Percentiles rank a stretch among this genome's conserved stretches.
Conservation (phyloP, 2,329 filamentous ascomycete genomes). For the Colletotrichum sp. region DNA sequence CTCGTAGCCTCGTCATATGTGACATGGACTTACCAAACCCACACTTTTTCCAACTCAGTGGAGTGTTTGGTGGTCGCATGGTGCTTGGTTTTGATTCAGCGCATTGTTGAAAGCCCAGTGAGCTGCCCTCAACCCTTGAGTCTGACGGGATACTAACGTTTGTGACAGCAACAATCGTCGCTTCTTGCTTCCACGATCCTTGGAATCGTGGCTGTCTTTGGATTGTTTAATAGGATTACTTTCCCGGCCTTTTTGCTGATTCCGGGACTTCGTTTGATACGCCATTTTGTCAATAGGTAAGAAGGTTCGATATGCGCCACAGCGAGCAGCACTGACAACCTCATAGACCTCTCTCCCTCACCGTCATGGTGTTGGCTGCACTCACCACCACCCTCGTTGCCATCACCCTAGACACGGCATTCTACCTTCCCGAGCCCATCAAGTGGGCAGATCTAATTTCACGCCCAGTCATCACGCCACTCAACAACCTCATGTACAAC, state of each 20-base stretch:
- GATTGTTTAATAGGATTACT: slow-evolving; percentile 95
- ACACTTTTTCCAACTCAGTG: slow-evolving; percentile 97
- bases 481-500: slow-evolving; percentile 83
- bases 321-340: neutral
- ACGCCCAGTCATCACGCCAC: slow-evolving; percentile 74
- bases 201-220: slow-evolving; percentile 82
- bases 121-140: slow-evolving; percentile 28
- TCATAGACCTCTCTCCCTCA: slow-evolving; percentile 63
- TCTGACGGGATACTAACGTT: neutral
- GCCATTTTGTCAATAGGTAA: slow-evolving; percentile 85
- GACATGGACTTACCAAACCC: slow-evolving; percentile 98
- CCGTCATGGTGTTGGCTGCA: slow-evolving; percentile 69
- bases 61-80: slow-evolving; percentile 93
- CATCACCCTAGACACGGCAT: slow-evolving; percentile 82
- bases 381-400: slow-evolving; percentile 74
- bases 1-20: slow-evolving; percentile 96
- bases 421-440: slow-evolving; percentile 72
- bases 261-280: slow-evolving; percentile 81
- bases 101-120: slow-evolving; percentile 82
- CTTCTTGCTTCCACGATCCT: slow-evolving; percentile 78
- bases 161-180: slow-evolving; percentile 71
- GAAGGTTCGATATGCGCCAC: neutral
- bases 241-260: slow-evolving; percentile 93
- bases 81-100: slow-evolving; percentile 89
- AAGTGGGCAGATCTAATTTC: slow-evolving; percentile 68